Conservation (phyloP, 257 asterid species). For the Przewalskia tangutica region DNA sequence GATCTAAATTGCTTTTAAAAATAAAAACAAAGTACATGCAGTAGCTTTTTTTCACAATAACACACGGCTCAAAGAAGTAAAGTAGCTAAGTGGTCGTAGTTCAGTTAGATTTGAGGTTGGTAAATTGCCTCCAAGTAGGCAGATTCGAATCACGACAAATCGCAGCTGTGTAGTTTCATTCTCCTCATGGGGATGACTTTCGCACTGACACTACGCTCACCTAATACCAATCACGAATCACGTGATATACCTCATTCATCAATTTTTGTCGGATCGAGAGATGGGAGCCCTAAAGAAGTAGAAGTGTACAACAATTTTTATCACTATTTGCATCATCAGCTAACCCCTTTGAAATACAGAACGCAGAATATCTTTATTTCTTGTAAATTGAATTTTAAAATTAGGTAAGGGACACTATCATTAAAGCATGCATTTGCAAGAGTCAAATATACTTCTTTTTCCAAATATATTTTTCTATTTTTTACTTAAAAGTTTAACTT, state of each 20-base stretch:
- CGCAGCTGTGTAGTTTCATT: no score
- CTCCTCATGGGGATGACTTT: no score
- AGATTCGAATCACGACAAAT: no score
- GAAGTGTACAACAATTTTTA: background rate
- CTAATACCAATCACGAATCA: no score
- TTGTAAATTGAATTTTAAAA: background rate
- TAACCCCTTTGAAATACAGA: background rate
- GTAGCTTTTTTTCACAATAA: background rate
- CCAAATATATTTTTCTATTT: background rate
- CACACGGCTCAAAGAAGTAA: background rate
- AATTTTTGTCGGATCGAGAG: no score
- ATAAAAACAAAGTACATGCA: background rate
- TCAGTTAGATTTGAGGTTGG: no score
- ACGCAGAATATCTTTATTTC: background rate
- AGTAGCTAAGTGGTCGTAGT: no score
- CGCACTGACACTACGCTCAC: no score
- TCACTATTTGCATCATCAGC: background rate
- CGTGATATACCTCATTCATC: no score
- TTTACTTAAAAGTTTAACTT: background rate
- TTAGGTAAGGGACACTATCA: background rate
- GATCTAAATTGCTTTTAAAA: background rate
- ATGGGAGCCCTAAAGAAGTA: no score
- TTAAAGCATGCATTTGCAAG: background rate
- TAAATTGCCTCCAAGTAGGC: no score
- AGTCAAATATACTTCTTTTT: background rate